A percentile compares a stretch with the other conserved stretches of the same genome.
Evolutionary conservation across 495 filamentous ascomycete genomes (phyloP).

Genomic region (Daldinia caldariorum): DNA sequence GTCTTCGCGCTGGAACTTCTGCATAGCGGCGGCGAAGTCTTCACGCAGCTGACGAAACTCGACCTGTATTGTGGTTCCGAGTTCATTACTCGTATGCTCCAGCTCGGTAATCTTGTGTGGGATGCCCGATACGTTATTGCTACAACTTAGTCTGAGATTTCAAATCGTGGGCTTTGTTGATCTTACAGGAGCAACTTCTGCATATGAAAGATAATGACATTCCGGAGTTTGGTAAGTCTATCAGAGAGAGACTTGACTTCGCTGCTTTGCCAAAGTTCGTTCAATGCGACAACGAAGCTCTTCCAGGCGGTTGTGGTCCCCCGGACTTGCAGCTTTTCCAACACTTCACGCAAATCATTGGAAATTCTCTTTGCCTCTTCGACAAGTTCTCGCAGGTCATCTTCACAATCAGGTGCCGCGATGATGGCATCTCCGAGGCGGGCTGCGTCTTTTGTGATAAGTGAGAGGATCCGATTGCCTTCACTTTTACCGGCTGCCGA

Average conservation of each 20-base stretch:
- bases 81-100: too few relatives aligned
- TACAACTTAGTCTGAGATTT: too few relatives aligned
- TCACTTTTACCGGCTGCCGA: constrained; percentile 26
- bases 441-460: constrained; percentile 1
- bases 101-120: too few relatives aligned
- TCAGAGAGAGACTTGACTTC: neutral
- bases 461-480: neutral
- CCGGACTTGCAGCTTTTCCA: neutral
- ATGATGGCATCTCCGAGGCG: neutral
- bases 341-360: constrained; percentile 2
- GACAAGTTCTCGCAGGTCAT: neutral
- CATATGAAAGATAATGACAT: constrained; percentile 1
- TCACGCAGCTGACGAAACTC: too few relatives aligned
- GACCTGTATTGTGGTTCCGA: too few relatives aligned
- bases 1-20: too few relatives aligned
- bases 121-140: too few relatives aligned
- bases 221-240: constrained; percentile 5
- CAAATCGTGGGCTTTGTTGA: too few relatives aligned
- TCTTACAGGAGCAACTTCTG: constrained; percentile 7
- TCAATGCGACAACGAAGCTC: constrained; percentile 14
- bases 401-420: neutral
- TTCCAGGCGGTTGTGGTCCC: constrained; percentile 7
- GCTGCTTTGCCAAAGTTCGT: constrained; percentile 18
- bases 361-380: neutral
- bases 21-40: too few relatives aligned